phyloP scores from a whole-genome alignment of 2,329 filamentous ascomycete species.

The Pestalotiopsis sp. region DNA sequence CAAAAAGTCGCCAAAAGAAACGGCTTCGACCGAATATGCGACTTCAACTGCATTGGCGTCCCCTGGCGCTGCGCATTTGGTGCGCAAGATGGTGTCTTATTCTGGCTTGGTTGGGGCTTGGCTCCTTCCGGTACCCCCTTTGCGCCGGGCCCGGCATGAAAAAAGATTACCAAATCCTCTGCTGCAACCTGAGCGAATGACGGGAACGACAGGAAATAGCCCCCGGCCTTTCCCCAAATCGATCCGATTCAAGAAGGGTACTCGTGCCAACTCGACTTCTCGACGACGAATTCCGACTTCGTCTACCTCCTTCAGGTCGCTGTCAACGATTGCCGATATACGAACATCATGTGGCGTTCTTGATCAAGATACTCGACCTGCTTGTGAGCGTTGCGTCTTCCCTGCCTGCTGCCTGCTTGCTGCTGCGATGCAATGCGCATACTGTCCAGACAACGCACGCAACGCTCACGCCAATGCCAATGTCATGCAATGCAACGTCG shows the following conservation, averaged over 20 bases:
- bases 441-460: neutral
- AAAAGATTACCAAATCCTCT: neutral
- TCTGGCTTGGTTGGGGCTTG: neutral
- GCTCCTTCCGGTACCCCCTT: neutral
- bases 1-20: neutral
- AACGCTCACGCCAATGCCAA: neutral
- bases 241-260: neutral
- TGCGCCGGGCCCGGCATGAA: neutral
- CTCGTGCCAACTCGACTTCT: no score
- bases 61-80: neutral
- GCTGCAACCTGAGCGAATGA: neutral
- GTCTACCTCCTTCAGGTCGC: no score
- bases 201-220: neutral
- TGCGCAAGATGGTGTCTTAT: neutral
- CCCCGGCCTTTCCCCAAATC: neutral
- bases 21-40: neutral
- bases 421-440: neutral
- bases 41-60: neutral
- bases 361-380: neutral
- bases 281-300: no score
- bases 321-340: no score
- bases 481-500: neutral
- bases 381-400: neutral
- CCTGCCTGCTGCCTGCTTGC: neutral
- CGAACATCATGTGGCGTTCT: no score